Conservation (phyloP, 768 basidiomycete species). For the Hygrophorus pudorinus region DNA sequence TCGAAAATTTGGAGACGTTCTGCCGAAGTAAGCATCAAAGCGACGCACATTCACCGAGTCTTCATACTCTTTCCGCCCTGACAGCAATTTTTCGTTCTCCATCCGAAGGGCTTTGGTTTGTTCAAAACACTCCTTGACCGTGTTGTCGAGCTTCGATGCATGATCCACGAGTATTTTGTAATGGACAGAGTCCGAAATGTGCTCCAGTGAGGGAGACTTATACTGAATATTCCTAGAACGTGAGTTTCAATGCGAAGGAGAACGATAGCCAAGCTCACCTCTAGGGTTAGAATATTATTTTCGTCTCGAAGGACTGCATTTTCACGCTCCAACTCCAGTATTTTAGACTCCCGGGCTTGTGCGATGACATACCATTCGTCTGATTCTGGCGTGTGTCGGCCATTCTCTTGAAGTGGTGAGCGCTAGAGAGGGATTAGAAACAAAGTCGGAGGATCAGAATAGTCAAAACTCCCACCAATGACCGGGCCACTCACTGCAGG, state of each 20-base stretch:
- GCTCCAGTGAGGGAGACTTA: constrained; percentile 33
- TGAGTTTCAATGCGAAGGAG: not conserved
- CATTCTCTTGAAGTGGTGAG: constrained; percentile 27
- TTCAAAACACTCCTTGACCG: constrained; percentile 26
- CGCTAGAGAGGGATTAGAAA: constrained; percentile 42
- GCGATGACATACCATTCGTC: constrained; percentile 34
- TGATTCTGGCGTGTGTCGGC: constrained; percentile 22
- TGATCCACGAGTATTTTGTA: constrained; percentile 53
- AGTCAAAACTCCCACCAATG: constrained; percentile 54
- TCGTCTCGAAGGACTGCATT: constrained; percentile 34
- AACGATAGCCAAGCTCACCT: constrained; percentile 1
- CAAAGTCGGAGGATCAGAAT: constrained; percentile 26
- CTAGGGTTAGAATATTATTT: constrained; percentile 13
- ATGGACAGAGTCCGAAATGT: constrained; percentile 34
- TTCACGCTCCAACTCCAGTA: constrained; percentile 39
- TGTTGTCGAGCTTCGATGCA: constrained; percentile 35
- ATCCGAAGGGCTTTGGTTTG: constrained; percentile 33
- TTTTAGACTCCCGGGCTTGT: constrained; percentile 32
- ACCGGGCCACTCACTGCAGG: constrained; percentile 65
- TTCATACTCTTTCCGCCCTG: constrained; percentile 36
- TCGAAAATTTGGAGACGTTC: constrained; percentile 8
- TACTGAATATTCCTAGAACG: constrained; percentile 18
- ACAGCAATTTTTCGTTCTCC: constrained; percentile 30
- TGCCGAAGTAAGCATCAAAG: constrained; percentile 7
- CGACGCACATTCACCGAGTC: constrained; percentile 32